These are phyloP conservation scores for Melanomma pulvis-pyrius DNA, from an alignment of 495 filamentous ascomycete genomes.

Conservation along the genomic window DNA sequence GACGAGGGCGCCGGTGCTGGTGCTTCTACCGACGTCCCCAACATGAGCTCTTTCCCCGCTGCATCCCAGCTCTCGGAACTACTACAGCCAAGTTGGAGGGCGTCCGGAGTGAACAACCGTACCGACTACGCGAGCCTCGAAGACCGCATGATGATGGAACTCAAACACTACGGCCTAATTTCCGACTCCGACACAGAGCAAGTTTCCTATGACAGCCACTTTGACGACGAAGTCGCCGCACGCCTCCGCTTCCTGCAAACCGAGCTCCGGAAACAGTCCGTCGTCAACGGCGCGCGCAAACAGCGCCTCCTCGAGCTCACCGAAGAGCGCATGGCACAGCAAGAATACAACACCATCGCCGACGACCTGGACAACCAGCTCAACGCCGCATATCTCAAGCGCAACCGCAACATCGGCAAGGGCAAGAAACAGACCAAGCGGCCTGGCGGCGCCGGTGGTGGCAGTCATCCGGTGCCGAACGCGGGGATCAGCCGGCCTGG, in stretches of 20 bases:
- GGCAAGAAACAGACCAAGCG: constrained; percentile 87
- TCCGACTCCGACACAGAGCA: constrained; percentile 63
- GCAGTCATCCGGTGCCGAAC: constrained; percentile 54
- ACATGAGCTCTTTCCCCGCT: constrained; percentile 55
- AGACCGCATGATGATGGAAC: constrained; percentile 85
- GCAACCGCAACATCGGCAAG: constrained; percentile 90
- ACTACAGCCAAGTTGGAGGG: constrained; percentile 59
- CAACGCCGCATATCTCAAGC: constrained; percentile 91
- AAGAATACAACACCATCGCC: constrained; percentile 94
- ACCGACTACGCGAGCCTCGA: constrained; percentile 84
- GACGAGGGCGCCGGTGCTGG: constrained; percentile 55
- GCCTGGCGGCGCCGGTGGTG: constrained; percentile 63
- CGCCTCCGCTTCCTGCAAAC: constrained; percentile 82
- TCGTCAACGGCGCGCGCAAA: constrained; percentile 88
- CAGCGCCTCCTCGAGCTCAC: constrained; percentile 80
- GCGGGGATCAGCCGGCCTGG: constrained; percentile 70
- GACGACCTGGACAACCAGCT: constrained; percentile 97
- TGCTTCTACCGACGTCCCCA: constrained; percentile 42
- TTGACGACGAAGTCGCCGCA: constrained; percentile 92
- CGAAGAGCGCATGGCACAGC: constrained; percentile 87
- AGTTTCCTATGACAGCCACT: constrained; percentile 80
- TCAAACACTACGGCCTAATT: constrained; percentile 91
- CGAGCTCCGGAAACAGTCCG: constrained; percentile 75
- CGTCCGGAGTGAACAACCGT: constrained; percentile 54
- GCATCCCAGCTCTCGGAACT: constrained; percentile 79